phyloP scores from a whole-genome alignment of 345 rosid genomes.

The Sisymbrium irio region DNA sequence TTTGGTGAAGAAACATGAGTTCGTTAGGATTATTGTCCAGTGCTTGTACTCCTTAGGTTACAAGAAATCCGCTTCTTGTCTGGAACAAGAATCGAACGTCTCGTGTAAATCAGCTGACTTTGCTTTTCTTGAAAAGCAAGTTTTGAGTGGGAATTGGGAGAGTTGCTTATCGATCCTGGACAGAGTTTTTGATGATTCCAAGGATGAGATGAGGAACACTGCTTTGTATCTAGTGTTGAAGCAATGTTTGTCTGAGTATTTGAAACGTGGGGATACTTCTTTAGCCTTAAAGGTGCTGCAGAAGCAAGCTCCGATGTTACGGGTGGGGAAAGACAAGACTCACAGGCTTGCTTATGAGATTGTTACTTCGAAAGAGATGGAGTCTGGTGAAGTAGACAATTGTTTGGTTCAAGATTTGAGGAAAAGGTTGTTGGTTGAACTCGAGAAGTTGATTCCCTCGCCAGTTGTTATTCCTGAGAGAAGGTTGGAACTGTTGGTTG shows the following conservation, averaged over 20 bases:
- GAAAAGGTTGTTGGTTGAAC: slow-evolving; percentile 48
- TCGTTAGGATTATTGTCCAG: slow-evolving; percentile 63
- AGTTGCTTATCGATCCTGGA: slow-evolving; percentile 48
- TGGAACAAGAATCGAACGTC: slow-evolving; percentile 67
- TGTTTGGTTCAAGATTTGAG: slow-evolving; percentile 42
- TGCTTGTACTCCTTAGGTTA: slow-evolving; percentile 73
- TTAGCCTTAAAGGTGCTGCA: slow-evolving; percentile 54
- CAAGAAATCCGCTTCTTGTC: slow-evolving; percentile 58
- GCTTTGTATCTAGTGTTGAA: slow-evolving; percentile 63
- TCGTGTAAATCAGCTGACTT: slow-evolving; percentile 45
- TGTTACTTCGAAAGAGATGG: slow-evolving; percentile 47
- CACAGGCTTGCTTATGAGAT: slow-evolving; percentile 55
- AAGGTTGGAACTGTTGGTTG: slow-evolving; percentile 74
- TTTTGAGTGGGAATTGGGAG: slow-evolving; percentile 68
- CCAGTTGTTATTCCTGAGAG: slow-evolving; percentile 56
- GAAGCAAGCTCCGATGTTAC: slow-evolving; percentile 51
- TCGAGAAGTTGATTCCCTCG: slow-evolving; percentile 60
- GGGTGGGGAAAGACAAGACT: slow-evolving; percentile 53
- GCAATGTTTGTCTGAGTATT: slow-evolving; percentile 65
- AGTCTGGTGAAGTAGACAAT: slow-evolving; percentile 38
- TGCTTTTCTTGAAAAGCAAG: slow-evolving; percentile 56
- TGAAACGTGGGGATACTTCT: slow-evolving; percentile 54
- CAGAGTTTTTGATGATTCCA: slow-evolving; percentile 35
- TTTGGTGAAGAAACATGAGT: slow-evolving; percentile 57
- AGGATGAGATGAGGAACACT: slow-evolving; percentile 47